Base-by-base conservation (phyloP, 768 basidiomycete genomes). In the Porpolomopsis calyptriformis region DNA sequence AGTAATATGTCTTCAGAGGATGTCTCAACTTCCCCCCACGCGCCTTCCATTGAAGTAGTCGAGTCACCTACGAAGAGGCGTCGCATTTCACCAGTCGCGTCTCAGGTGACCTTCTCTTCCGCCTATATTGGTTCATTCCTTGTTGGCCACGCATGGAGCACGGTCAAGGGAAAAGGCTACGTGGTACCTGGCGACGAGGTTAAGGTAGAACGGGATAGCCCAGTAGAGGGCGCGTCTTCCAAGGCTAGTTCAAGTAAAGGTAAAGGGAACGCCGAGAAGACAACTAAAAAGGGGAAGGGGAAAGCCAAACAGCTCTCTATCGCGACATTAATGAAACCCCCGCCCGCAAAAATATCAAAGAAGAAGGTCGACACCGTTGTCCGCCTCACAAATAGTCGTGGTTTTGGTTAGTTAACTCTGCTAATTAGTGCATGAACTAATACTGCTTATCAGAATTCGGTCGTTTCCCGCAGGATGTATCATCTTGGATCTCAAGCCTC, bases 121-220 rank as follows among this genome's bases (percentile, higher is more conserved):
- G 66, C 60, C 9, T 87, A 83, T 55, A 53, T 88, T 22, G 85
- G 85, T 9, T 80, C 79, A 40, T 68, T 86, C 41, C 50, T 86
- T 8, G 72, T 86, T 19, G 71, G 73, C 18, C 81, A 84, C 54
- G 85, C 83, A 8, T 88, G 83, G 83, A 85, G 82, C 51, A 87
- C 80, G 33, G 81, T 74, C 11, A 81, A 75, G 40, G 85, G 85
- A 1, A 77, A 71, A 53, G 80, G 81, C 3, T 85, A 86, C 49
- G 67, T 85, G 29, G 78, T 78, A 49, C 49, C 64, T 18, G 74
- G 76, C n/a, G 85, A 87, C n/a, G 57, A 68, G 19, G 63, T 87
- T 19, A 54, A 57, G 39, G 65, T 86, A 8, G 72, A 76, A 53
- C 71, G 82, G 36, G 81, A 86, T 37, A 62, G 57, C 29, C 61